Base-by-base conservation (phyloP, 495 filamentous ascomycete species). In the Hypoxylon lenormandii region DNA sequence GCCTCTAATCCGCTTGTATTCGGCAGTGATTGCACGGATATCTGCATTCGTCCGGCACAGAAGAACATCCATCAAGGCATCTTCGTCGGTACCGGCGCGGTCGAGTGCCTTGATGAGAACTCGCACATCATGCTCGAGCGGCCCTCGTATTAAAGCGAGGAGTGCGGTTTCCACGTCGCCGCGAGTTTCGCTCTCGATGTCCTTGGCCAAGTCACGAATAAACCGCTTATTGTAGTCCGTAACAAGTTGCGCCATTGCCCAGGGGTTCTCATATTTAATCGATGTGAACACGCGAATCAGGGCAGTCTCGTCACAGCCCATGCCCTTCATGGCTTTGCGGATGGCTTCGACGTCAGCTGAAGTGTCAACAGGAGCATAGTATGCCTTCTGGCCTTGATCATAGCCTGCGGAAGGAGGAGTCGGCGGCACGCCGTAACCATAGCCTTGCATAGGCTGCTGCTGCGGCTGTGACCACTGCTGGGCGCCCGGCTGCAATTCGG, bases 21-120 rank as follows among this genome's bases (percentile, higher is more conserved):
- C 81, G 11, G 78, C 72, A 33, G 81, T 74, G 12, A 94, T 82
- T 7, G 78, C 72, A 43, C 82, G 76, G 5, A 94, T 81, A 68
- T 93, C 90, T 7, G 88, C 88, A 68, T 93, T 94, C 5, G 82
- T 85, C n/a, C 90, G 83, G n/a, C 87, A 84, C 10, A 93, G 82
- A 2, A 94, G 80, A 6, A 90, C 81, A 58, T 94, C 91, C 72
- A 92, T 89, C 26, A 94, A 81, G 1, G 91, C 76, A 61, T 80
- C 82, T 70, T 94, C 92, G 53, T 91, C 91, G 0, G 91, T 93
- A 13, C 91, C 91, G 15, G 85, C 52, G 12, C 91, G 89, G 12
- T 86, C 77, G 61, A 93, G 80, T 0, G 89, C 85, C 13, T 86
- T 78, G 56, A 87, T 75, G 5, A 87, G 77, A 26, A 79, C 80